These are phyloP conservation scores for Jaltomata sinuosa DNA, from an alignment of 257 asterid species.

Conservation along the genomic window DNA sequence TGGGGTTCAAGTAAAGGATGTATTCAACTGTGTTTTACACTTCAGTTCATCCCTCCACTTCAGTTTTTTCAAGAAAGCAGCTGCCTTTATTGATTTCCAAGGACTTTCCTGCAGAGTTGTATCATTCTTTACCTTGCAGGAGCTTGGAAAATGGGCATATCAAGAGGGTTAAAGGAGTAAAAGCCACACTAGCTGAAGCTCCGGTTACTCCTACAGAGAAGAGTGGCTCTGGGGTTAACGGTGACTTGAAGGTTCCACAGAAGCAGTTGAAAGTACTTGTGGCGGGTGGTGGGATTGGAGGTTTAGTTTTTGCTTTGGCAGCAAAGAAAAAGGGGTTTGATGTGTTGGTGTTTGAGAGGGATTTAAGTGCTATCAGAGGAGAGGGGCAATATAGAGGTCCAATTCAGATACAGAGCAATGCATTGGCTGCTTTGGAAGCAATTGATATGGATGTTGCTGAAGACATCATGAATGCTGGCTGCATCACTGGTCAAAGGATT, in stretches of 20 bases:
- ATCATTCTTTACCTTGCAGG: constrained; percentile 17
- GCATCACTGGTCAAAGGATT: constrained; percentile 90
- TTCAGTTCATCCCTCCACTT: constrained; percentile 39
- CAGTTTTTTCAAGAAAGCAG: constrained; percentile 31
- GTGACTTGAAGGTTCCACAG: constrained; percentile 3
- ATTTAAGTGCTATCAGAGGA: constrained; percentile 91
- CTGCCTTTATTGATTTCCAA: constrained; percentile 22
- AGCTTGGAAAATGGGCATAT: constrained; percentile 12
- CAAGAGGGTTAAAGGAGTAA: constrained; percentile 23
- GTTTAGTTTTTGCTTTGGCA: constrained; percentile 86
- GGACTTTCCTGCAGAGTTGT: constrained; percentile 26
- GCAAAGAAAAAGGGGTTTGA: constrained; percentile 80
- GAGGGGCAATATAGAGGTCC: constrained; percentile 97
- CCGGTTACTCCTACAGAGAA: neutral
- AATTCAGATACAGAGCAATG: constrained; percentile 93
- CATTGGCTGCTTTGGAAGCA: constrained; percentile 92
- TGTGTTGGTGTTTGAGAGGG: constrained; percentile 91
- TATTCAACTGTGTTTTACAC: constrained; percentile 31
- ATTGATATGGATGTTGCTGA: constrained; percentile 89
- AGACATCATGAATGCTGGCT: constrained; percentile 60
- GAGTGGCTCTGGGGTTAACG: constrained; percentile 1
- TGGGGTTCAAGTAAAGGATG: constrained; percentile 17
- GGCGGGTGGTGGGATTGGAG: constrained; percentile 98
- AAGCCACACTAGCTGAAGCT: constrained; percentile 21
- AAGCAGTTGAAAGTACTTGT: constrained; percentile 70